Evolutionary conservation across 371 early-diverging fungal species (phyloP), one percentile per base, ranked within the genome.

Genomic region (Batkoa obscura): DNA sequence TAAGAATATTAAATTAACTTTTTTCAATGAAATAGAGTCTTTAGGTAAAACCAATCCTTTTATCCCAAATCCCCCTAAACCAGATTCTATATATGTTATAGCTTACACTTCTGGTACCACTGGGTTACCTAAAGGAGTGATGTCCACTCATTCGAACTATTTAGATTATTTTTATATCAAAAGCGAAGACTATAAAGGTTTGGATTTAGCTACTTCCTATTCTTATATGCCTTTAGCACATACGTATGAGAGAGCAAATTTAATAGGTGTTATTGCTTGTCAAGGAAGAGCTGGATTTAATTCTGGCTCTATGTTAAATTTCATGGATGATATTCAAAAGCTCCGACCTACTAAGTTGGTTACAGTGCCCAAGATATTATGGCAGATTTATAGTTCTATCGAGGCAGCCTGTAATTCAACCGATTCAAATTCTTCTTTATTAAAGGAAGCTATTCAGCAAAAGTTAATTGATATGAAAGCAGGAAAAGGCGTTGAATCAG

Each of bases 21-120:
- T 75, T 37, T 73, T 85, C 63, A 43, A 57, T 1, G 79, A 81
- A 4, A 66, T 90, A 31, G 89, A 89, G 64, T 59, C 58, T 58
- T 70, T 57, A 39, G 80, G 72, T 8, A 64, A 51, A 31, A 66
- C 67, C 48, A 61, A 53, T 42, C 62, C 58, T 41, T 41, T 60
- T 15, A 64, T 62, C 3, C 71, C 70, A 42, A 66, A 62, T 2
- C 63, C 64, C 0, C 66, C 79, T 2, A 59, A 57, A 8, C 66
- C 76, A 33, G 71, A 75, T 1, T 81, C 83, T 55, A 30, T 87
- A 15, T 84, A 84, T 58, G 86, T 89, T 33, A 88, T 98, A 56
- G 93, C 91, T 72, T 98, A 94, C 65, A 99, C 99, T 2, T 84
- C 85, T 58, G 97, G 98, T 51, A 76, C 86, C 35, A 80, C 86